Percentiles rank a stretch among this genome's conserved stretches.
Evolutionary conservation across 1,284 basidiomycete genomes (phyloP).

Genomic region (Pseudozyma pruni): DNA sequence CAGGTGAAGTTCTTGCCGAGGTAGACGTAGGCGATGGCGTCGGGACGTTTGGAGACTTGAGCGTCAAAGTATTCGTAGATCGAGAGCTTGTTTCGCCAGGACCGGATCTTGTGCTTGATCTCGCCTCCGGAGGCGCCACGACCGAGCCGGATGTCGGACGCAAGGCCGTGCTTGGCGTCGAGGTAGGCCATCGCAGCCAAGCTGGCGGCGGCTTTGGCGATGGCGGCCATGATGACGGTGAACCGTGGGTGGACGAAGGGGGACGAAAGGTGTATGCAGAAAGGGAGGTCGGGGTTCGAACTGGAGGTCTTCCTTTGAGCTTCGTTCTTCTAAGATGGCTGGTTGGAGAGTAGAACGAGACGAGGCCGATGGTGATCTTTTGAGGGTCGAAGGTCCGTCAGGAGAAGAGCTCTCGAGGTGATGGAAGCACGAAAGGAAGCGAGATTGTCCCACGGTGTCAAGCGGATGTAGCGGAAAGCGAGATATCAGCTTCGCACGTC

Average conservation of each 20-base stretch:
- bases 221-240: constrained; percentile 22
- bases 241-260: neutral
- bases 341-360: no score
- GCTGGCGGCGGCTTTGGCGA: constrained; percentile 56
- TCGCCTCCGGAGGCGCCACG: constrained; percentile 30
- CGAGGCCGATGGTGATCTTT: no score
- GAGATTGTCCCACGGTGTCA: no score
- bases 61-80: constrained; percentile 56
- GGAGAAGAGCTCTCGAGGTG: no score
- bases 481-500: no score
- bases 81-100: constrained; percentile 50
- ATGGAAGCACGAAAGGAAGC: neutral
- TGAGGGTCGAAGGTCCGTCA: no score
- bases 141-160: constrained; percentile 46
- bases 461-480: no score
- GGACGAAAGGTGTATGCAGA: neutral
- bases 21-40: constrained; percentile 58
- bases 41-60: constrained; percentile 41
- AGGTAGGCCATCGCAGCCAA: constrained; percentile 59
- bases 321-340: no score
- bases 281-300: neutral
- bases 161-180: constrained; percentile 60
- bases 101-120: constrained; percentile 41
- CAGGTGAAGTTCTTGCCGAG: constrained; percentile 57
- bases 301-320: neutral